Percentiles rank a stretch among this genome's conserved stretches.
Evolutionary conservation across 257 asterid genomes (phyloP).

Genomic region (Lavandula angustifolia): DNA sequence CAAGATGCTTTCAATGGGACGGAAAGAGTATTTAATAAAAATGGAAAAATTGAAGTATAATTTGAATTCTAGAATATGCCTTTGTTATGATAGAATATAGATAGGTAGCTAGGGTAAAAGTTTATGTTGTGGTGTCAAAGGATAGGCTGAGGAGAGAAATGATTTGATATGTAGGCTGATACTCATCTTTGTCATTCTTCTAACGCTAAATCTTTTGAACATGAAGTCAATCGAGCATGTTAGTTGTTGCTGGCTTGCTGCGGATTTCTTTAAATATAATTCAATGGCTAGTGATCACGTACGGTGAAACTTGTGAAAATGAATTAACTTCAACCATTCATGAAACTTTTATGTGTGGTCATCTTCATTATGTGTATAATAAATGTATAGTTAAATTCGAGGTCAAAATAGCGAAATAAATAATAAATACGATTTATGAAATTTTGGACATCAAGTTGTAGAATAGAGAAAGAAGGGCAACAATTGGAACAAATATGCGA

Average conservation of each 20-base stretch:
- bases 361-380: no score
- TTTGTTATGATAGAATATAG: neutral
- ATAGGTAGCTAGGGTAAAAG: neutral
- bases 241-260: no score
- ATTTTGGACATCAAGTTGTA: neutral
- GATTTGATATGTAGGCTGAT: neutral
- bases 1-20: no score
- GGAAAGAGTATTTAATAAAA: no score
- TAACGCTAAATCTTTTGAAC: neutral
- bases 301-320: no score
- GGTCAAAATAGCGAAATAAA: neutral
- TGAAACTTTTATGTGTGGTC: no score
- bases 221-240: no score
- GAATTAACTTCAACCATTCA: no score
- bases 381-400: no score
- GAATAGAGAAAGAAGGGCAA: neutral
- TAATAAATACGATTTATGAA: neutral
- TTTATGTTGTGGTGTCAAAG: neutral
- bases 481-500: neutral
- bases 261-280: no score
- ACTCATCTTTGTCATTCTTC: neutral
- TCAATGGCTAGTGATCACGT: no score
- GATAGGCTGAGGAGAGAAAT: neutral
- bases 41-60: no score
- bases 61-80: neutral